Conservation (phyloP, 1,284 basidiomycete species). For the Cutaneotrichosporon spelunceum region DNA sequence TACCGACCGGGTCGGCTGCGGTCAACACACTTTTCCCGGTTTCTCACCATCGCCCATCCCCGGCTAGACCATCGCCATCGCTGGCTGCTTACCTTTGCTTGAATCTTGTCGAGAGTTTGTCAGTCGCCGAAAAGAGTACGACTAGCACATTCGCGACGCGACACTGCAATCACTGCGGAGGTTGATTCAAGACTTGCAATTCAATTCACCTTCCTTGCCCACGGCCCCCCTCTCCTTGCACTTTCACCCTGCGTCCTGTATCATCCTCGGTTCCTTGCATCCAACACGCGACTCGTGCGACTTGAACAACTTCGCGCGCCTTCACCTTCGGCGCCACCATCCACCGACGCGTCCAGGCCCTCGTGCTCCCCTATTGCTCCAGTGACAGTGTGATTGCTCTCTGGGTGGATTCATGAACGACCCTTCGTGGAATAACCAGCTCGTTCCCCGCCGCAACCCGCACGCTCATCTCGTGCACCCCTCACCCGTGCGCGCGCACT, state of each 20-base stretch:
- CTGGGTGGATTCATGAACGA: neutral
- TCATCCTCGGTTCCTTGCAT: too few relatives aligned
- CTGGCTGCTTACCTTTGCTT: neutral
- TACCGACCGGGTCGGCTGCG: neutral
- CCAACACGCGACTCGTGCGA: too few relatives aligned
- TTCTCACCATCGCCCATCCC: constrained; percentile 1
- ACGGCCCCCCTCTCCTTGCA: neutral
- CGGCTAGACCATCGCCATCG: neutral
- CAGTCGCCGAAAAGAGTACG: neutral
- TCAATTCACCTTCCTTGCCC: neutral
- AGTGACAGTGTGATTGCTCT: neutral
- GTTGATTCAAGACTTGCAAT: neutral
- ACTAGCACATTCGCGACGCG: neutral
- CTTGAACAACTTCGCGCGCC: too few relatives aligned
- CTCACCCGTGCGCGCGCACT: constrained; percentile 26
- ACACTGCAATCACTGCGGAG: neutral
- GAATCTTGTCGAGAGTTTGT: neutral
- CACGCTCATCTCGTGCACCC: constrained; percentile 22
- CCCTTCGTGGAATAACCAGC: constrained; percentile 3
- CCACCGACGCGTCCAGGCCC: too few relatives aligned
- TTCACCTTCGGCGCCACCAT: too few relatives aligned
- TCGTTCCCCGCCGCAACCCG: neutral
- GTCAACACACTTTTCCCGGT: neutral
- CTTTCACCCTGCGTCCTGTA: neutral
- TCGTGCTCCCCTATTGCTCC: too few relatives aligned